Evolutionary conservation across 108 stramenopile species (phyloP), one percentile per base, ranked within the genome.

Genomic region (Cylindrotheca closterium): DNA sequence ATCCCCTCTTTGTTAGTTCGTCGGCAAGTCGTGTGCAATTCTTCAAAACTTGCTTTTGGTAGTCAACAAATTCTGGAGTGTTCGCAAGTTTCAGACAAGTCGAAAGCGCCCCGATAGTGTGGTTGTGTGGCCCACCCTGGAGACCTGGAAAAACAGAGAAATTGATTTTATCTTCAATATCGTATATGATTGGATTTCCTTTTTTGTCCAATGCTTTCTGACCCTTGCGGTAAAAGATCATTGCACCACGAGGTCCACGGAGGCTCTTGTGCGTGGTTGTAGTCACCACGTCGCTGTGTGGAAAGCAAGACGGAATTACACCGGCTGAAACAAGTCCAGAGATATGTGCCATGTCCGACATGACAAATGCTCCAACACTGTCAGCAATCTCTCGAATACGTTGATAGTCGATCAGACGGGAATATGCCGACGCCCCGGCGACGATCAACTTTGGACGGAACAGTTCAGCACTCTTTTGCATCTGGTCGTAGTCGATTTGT

Each of bases 321-420:
- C 90, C 85, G 12, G 98, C 96, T 4, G 98, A 79, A 51, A 99
- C 89, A 32, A 99, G 85, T 33, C 99, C 99, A 4, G 92, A 94
- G 81, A 99, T 98, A 89, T 99, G 99, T 23, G 99, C 99, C 99
- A 99, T 99, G 72, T 99, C 99, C 3, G 97, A 79, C 68, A 99
- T 64, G 61, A 99, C 87, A 60, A 94, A 96, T 19, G 99, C 97
- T 31, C 88, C 92, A 32, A 96, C 92, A 60, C 80, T 70, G 69
- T 98, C 98, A 30, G 93, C 91, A 67, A 97, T 96, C 47, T 92
- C 58, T 31, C 95, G 94, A 67, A 99, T 96, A 52, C 97, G 92
- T 65, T 97, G 95, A 71, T 99, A 99, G 83, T 99, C 99, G 72
- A 99, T 96, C 50, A 97, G 71, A 47, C 99, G 95, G 25, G 98